Percentiles rank a stretch among this genome's conserved stretches.
Conservation (phyloP, 2,329 filamentous ascomycete genomes). For the Aspergillus flavus region DNA sequence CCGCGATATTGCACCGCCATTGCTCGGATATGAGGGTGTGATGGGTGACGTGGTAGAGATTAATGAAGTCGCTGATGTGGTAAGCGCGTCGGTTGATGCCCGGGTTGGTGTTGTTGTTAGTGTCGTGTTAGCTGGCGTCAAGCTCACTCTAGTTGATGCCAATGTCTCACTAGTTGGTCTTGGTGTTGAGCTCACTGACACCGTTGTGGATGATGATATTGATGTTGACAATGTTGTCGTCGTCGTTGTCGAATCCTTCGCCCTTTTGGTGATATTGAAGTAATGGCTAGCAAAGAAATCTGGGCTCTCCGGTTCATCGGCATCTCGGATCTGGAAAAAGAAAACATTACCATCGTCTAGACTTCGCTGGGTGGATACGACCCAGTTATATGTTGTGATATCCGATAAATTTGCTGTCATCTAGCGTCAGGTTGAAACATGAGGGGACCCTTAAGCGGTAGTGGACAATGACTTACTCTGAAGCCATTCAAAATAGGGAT, state of each 20-base stretch:
- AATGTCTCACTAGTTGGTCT: no score
- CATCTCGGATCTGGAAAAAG: neutral
- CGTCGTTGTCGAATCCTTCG: neutral
- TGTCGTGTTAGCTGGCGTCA: neutral
- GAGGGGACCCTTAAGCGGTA: no score
- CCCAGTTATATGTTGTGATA: neutral
- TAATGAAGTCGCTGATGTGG: neutral
- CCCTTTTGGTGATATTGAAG: neutral
- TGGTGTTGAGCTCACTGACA: neutral
- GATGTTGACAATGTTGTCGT: neutral
- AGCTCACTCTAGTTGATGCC: no score
- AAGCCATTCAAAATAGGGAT: constrained; percentile 1
- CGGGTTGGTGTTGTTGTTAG: neutral
- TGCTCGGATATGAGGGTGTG: neutral
- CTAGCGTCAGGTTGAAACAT: neutral
- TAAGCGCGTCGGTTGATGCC: neutral
- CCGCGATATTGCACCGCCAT: neutral
- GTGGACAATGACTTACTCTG: constrained; percentile 2
- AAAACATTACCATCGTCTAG: neutral
- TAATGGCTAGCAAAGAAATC: neutral
- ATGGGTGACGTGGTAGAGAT: neutral
- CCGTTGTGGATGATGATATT: neutral
- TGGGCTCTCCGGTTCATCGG: neutral
- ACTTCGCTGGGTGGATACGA: neutral
- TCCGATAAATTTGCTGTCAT: neutral